Evolutionary conservation across 257 asterid species (phyloP).

Genomic region (Jaltomata sinuosa): DNA sequence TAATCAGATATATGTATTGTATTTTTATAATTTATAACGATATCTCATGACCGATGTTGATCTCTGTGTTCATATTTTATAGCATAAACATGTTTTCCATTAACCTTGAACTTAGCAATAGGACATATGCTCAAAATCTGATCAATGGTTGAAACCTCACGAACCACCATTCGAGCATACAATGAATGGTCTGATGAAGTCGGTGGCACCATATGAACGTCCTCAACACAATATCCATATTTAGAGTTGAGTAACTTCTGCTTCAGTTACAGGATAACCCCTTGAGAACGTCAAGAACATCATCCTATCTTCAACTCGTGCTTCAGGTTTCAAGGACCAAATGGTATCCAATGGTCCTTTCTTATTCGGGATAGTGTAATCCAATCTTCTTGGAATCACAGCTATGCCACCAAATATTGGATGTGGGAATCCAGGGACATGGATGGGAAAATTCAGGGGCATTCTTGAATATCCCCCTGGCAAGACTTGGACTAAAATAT

Average conservation of each 20-base stretch:
- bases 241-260: background rate
- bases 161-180: slow-evolving; percentile 12
- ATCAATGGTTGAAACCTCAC: slow-evolving; percentile 1
- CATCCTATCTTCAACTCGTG: slow-evolving; percentile 4
- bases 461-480: background rate
- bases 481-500: background rate
- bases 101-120: slow-evolving; percentile 6
- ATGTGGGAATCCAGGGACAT: slow-evolving; percentile 16
- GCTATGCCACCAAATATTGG: slow-evolving; percentile 5
- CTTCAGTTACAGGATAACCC: slow-evolving; percentile 7
- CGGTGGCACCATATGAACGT: background rate
- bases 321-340: background rate
- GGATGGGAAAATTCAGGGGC: background rate
- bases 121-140: background rate
- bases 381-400: background rate
- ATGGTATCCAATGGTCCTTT: background rate
- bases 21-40: background rate
- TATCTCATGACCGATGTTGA: background rate
- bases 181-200: background rate
- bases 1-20: background rate
- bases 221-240: slow-evolving; percentile 11
- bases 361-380: background rate
- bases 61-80: slow-evolving; percentile 8
- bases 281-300: slow-evolving; percentile 16
- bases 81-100: slow-evolving; percentile 12